phyloP scores from a whole-genome alignment of 1,284 basidiomycete species.

The Tausonia pullulans region DNA sequence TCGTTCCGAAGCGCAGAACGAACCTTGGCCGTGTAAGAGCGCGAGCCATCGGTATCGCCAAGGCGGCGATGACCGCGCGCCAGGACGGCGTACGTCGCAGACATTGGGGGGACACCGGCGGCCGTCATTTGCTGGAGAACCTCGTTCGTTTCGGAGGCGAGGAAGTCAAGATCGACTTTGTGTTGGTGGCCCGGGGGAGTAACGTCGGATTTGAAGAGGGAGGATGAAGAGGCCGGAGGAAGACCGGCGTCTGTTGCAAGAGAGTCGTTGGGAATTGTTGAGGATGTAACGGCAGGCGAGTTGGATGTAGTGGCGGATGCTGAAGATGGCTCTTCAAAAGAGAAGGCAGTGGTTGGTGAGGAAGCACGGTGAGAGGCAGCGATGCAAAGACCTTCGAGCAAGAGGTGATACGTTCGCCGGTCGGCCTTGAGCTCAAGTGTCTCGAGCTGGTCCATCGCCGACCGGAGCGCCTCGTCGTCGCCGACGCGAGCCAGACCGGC shows the following conservation, averaged over 20 bases:
- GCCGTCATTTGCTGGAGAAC: not conserved
- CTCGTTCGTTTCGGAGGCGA: no score
- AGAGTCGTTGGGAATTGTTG: not conserved
- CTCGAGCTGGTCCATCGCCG: conserved; percentile 1
- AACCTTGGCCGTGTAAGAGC: not conserved
- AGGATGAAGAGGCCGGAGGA: not conserved
- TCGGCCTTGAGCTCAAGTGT: conserved; percentile 6
- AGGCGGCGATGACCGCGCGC: not conserved
- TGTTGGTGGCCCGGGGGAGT: no score
- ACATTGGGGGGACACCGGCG: not conserved
- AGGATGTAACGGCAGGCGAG: not conserved
- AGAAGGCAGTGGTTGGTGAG: not conserved
- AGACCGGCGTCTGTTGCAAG: not conserved
- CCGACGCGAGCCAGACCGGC: conserved; percentile 1
- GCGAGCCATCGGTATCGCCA: not conserved
- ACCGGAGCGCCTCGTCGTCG: not conserved
- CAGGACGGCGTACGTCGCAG: conserved; percentile 4
- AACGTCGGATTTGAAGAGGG: no score
- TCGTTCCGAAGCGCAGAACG: not conserved
- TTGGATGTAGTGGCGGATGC: not conserved
- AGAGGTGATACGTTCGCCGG: conserved; percentile 1
- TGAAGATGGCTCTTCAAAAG: not conserved
- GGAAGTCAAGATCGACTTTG: no score
- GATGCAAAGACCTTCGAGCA: conserved; percentile 2
- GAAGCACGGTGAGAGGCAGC: not conserved